Evolutionary conservation across 140 eudicot species (phyloP).

Genomic region (Senecio squalidus): DNA sequence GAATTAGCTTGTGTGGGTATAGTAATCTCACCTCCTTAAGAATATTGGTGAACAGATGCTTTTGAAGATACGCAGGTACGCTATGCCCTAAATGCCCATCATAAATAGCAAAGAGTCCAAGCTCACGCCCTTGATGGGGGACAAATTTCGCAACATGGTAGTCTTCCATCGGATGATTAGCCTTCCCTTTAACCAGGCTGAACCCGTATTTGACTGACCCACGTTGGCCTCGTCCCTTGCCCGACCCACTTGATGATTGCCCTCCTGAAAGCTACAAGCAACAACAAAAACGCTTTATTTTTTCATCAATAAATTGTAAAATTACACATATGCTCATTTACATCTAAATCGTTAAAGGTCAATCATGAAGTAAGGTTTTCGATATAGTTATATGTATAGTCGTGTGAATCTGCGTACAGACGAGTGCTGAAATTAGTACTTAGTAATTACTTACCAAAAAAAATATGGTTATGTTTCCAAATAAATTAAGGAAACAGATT

Average conservation of each 20-base stretch:
- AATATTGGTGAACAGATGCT: constrained; percentile 72
- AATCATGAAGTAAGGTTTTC: constrained; percentile 4
- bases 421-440: background rate
- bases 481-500: background rate
- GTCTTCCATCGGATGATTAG: constrained; percentile 96
- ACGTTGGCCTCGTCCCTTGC: constrained; percentile 61
- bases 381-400: background rate
- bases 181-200: constrained; percentile 72
- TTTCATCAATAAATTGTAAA: background rate
- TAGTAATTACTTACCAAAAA: background rate
- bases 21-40: constrained; percentile 60
- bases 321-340: constrained; percentile 3
- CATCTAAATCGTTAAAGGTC: background rate
- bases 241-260: constrained; percentile 42
- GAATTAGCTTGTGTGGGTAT: background rate
- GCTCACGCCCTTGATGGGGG: constrained; percentile 50
- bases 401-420: constrained; percentile 2
- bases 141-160: constrained; percentile 82
- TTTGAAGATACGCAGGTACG: constrained; percentile 80
- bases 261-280: constrained; percentile 46
- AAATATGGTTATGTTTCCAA: background rate
- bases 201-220: constrained; percentile 63
- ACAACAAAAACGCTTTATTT: background rate
- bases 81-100: constrained; percentile 89
- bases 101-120: constrained; percentile 84